Percentiles rank a stretch among this genome's conserved stretches.
Evolutionary conservation across 2,329 filamentous ascomycete genomes (phyloP).

Genomic region (Periconia sp.): DNA sequence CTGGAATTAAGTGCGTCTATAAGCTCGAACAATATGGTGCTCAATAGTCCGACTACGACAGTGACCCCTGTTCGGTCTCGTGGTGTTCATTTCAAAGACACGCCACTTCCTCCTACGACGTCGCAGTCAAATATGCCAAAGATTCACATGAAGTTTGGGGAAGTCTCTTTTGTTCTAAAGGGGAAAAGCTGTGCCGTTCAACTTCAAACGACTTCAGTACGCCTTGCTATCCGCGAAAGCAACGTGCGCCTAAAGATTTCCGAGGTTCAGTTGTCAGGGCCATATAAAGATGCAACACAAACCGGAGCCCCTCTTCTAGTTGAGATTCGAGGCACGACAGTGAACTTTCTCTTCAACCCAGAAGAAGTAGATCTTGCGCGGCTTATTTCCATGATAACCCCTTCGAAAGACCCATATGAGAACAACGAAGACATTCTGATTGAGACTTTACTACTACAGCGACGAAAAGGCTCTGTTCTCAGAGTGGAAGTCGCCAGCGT

Average conservation of each 20-base stretch:
- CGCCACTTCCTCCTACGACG: slow-evolving; percentile 35
- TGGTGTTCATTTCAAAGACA: slow-evolving; percentile 64
- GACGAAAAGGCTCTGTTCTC: slow-evolving; percentile 83
- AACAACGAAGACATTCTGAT: slow-evolving; percentile 93
- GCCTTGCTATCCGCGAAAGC: slow-evolving; percentile 76
- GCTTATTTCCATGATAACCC: slow-evolving; percentile 84
- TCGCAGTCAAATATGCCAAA: slow-evolving; percentile 56
- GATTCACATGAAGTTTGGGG: slow-evolving; percentile 76
- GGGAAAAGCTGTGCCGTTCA: slow-evolving; percentile 78
- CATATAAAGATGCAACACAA: slow-evolving; percentile 62
- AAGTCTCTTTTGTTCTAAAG: slow-evolving; percentile 75
- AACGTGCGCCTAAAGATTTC: slow-evolving; percentile 76
- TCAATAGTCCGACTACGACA: slow-evolving; percentile 39
- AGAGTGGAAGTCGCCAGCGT: slow-evolving; percentile 71
- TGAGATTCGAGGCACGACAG: slow-evolving; percentile 69
- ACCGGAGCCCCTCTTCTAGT: slow-evolving; percentile 67
- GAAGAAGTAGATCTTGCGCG: slow-evolving; percentile 81
- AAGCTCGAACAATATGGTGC: slow-evolving; percentile 69
- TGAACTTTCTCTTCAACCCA: slow-evolving; percentile 74
- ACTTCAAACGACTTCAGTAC: slow-evolving; percentile 80
- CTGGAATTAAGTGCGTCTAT: slow-evolving; percentile 88
- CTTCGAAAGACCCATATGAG: slow-evolving; percentile 88
- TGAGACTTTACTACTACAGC: slow-evolving; percentile 85
- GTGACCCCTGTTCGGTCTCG: slow-evolving; percentile 44
- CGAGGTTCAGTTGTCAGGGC: slow-evolving; percentile 76